Evolutionary conservation across 768 basidiomycete species (phyloP), one percentile per base, ranked within the genome.

Genomic region (Kwoniella dendrophila): DNA sequence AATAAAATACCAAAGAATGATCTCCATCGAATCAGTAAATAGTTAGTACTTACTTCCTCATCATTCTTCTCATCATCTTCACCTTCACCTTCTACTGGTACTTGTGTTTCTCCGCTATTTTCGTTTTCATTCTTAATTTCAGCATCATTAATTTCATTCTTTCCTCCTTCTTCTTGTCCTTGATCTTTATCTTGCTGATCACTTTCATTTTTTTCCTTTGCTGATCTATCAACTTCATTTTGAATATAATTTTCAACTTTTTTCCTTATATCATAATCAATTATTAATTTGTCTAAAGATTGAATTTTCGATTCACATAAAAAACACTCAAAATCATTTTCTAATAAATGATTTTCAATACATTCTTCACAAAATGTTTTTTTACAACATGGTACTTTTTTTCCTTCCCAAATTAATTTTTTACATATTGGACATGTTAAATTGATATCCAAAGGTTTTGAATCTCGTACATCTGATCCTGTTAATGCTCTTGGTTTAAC

Each of bases 291-390:
- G 82, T 96, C 93, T 71, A 98, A 81, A 34, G 90, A 92, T 2
- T 88, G 84, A 63, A 98, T 86, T 81, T 89, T 92, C 80, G 88
- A 88, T 66, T 86, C 84, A 79, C 96, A 98, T 68, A 87, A 86
- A 7, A 92, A 94, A 80, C 95, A 98, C 59, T 88, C 82, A 79
- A 98, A 98, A 82, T 96, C 93, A 80, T 90, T 87, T 78, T 98
- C 95, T 66, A 95, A 85, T 52, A 99, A 83, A 80, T 94, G 85
- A 43, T 90, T 92, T 78, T 94, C 90, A 66, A 99, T 90, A 81
- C 95, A 97, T 79, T 98, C 95, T 80, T 98, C 94, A 83, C 95
- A 97, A 80, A 90, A 99, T 12, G 85, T 74, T 41, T 88, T 90
- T 69, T 85, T 86, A 82, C 95, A 98, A 80, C 95, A 97, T 1